phyloP scores from a whole-genome alignment of 2,329 filamentous ascomycete genomes.

The Talaromyces islandicus region DNA sequence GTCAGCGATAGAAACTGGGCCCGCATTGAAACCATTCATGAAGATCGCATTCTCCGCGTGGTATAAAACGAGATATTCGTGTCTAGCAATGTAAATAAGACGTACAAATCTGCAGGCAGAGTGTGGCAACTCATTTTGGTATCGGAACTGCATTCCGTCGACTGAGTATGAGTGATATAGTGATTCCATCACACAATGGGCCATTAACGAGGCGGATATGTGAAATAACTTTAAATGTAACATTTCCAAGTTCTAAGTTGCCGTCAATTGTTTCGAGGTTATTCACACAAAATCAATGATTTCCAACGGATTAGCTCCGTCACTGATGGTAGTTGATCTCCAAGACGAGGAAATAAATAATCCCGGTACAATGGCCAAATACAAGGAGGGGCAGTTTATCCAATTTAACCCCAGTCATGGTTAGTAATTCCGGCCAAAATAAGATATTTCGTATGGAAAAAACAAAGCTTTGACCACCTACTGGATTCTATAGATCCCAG shows the following conservation, averaged over 20 bases:
- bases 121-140: not conserved
- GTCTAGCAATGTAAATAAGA: not conserved
- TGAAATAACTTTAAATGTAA: not conserved
- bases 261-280: not conserved
- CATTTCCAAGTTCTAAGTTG: not conserved
- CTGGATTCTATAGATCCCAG: constrained; percentile 2
- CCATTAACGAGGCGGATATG: not conserved
- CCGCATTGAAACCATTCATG: not conserved
- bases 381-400: not conserved
- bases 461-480: not conserved
- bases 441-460: not conserved
- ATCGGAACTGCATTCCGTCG: constrained; percentile 1
- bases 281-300: not conserved
- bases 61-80: not conserved
- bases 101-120: not conserved
- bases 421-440: not conserved
- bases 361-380: not conserved
- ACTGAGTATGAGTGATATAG: not conserved
- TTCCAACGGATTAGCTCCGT: not conserved
- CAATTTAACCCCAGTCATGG: not conserved
- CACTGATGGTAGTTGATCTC: not conserved
- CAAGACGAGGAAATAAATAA: not conserved
- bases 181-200: constrained; percentile 5
- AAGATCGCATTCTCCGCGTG: not conserved
- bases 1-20: not conserved